Evolutionary conservation across 2,329 filamentous ascomycete species (phyloP).

Genomic region (Tricladium varicosporioides): DNA sequence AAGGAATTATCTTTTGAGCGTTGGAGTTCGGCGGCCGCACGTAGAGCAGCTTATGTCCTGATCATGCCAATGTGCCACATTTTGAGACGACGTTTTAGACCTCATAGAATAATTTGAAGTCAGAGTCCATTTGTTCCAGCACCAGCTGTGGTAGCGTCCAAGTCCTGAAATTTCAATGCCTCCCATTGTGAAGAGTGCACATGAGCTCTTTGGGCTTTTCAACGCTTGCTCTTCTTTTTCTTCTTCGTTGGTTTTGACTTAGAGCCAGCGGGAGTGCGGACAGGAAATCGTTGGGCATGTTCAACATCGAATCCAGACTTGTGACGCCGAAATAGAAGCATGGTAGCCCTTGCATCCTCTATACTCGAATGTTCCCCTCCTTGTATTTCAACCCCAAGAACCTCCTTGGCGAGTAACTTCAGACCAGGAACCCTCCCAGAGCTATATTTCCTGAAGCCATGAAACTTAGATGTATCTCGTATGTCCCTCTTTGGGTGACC

Average conservation of each 20-base stretch:
- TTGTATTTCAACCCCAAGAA: constrained; percentile 62
- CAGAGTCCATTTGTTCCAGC: too few species aligned
- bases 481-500: constrained; percentile 75
- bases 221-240: constrained; percentile 41
- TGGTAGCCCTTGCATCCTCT: constrained; percentile 82
- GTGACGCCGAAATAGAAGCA: constrained; percentile 81
- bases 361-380: constrained; percentile 63
- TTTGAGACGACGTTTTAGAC: constrained; percentile 3
- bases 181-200: too few species aligned
- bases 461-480: constrained; percentile 79
- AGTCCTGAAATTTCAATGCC: background rate
- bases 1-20: constrained; percentile 5
- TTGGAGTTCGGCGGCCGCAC: constrained; percentile 4
- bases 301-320: constrained; percentile 86
- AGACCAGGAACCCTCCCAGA: constrained; percentile 69
- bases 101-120: constrained; percentile 7
- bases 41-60: too few species aligned
- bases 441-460: constrained; percentile 68
- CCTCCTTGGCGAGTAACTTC: constrained; percentile 53
- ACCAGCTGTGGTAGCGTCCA: background rate
- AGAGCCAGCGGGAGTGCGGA: constrained; percentile 26
- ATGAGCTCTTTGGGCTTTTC: background rate
- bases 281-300: constrained; percentile 64
- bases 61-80: background rate
- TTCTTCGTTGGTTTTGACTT: constrained; percentile 31